phyloP scores from a whole-genome alignment of 306 rosid genomes.

The Castanea sativa region DNA sequence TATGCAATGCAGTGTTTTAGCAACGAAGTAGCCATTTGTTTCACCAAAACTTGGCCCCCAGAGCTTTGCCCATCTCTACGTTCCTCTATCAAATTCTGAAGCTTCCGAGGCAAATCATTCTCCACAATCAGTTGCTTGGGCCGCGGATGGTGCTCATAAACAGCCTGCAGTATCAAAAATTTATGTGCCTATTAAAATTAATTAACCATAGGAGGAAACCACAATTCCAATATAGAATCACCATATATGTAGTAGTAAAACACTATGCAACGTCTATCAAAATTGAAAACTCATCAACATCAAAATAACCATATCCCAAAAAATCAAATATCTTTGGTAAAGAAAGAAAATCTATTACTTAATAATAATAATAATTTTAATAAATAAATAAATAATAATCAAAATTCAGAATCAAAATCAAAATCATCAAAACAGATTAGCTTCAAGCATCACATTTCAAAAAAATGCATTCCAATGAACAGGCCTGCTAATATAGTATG shows the following conservation, averaged over 20 bases:
- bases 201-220: background rate
- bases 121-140: conserved; percentile 98
- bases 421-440: too few species aligned
- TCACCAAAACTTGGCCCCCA: conserved; percentile 74
- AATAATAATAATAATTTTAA: too few species aligned
- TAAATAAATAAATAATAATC: too few species aligned
- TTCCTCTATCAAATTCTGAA: conserved; percentile 89
- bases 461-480: too few species aligned
- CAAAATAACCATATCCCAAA: background rate
- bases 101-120: conserved; percentile 93
- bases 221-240: background rate
- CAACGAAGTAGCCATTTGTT: conserved; percentile 97
- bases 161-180: conserved; percentile 58
- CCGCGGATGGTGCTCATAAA: conserved; percentile 95
- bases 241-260: background rate
- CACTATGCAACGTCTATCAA: background rate
- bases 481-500: too few species aligned
- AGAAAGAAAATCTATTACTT: too few species aligned
- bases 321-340: background rate
- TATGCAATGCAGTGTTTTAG: conserved; percentile 83
- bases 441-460: too few species aligned
- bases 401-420: too few species aligned
- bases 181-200: background rate
- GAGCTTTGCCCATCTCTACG: conserved; percentile 56
- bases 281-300: conserved; percentile 2